Percentiles rank a stretch among this genome's conserved stretches.
phyloP scores from a whole-genome alignment of 2,329 filamentous ascomycete species.

The Ustulina deusta region DNA sequence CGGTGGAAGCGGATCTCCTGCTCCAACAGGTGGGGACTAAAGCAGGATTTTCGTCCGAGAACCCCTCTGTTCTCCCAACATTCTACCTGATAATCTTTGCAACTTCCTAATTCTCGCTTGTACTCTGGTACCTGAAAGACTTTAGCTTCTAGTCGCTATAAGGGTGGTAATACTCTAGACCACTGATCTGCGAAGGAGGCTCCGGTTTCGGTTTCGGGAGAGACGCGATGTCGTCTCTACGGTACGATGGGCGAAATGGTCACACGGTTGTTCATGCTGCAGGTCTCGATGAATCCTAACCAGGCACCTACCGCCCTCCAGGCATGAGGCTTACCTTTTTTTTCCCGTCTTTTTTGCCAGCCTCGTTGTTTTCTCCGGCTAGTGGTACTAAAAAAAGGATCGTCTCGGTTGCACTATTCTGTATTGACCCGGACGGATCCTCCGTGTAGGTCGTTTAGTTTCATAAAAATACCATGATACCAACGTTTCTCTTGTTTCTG shows the following conservation, averaged over 20 bases:
- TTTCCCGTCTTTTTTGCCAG: conserved; percentile 19
- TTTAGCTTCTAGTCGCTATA: conserved; percentile 42
- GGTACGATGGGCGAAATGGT: conserved; percentile 31
- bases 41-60: conserved; percentile 36
- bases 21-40: conserved; percentile 63
- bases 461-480: conserved; percentile 43
- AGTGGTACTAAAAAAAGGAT: conserved; percentile 41
- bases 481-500: conserved; percentile 32
- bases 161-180: conserved; percentile 46
- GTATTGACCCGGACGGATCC: conserved; percentile 38
- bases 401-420: conserved; percentile 41
- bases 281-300: conserved; percentile 39
- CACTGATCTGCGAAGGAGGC: conserved; percentile 45
- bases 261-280: conserved; percentile 36
- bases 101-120: conserved; percentile 43
- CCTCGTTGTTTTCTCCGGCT: conserved; percentile 41
- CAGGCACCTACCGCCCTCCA: conserved; percentile 24
- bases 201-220: conserved; percentile 38
- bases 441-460: conserved; percentile 46
- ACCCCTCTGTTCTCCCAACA: conserved; percentile 33
- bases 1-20: conserved; percentile 66
- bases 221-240: conserved; percentile 38
- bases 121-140: conserved; percentile 45
- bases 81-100: conserved; percentile 47
- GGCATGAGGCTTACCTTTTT: conserved; percentile 30